Percentiles rank a stretch among this genome's conserved stretches.
Conservation (phyloP, 2,329 filamentous ascomycete genomes). For the Fusarium sp. region DNA sequence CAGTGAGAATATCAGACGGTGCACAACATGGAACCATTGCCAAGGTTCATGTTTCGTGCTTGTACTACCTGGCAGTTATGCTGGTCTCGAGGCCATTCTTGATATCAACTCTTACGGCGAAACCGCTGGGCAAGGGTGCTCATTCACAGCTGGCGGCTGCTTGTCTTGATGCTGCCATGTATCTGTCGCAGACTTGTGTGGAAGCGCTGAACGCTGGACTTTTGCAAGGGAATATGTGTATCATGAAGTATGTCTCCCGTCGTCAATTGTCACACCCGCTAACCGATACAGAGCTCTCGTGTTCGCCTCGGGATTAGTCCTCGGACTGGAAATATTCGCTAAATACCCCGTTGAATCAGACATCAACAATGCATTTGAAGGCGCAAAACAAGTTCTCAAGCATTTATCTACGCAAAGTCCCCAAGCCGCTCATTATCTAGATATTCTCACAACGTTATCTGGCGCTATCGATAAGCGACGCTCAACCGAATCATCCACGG, state of each 20-base stretch:
- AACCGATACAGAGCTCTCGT: conserved; percentile 57
- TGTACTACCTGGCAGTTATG: conserved; percentile 70
- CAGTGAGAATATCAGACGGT: conserved; percentile 36
- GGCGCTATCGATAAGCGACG: conserved; percentile 53
- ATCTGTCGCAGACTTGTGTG: conserved; percentile 64
- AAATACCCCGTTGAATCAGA: conserved; percentile 58
- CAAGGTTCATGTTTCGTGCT: conserved; percentile 65
- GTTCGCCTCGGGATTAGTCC: conserved; percentile 66
- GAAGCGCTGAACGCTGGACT: conserved; percentile 58
- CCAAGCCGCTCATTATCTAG: conserved; percentile 67
- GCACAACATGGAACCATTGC: conserved; percentile 55
- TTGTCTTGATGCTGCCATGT: conserved; percentile 66
- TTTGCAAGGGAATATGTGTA: conserved; percentile 66
- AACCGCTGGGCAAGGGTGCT: conserved; percentile 39
- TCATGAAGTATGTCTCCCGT: conserved; percentile 62
- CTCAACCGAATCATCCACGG: conserved; percentile 26
- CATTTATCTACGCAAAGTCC: conserved; percentile 61
- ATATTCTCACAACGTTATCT: conserved; percentile 62
- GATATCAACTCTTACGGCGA: conserved; percentile 60
- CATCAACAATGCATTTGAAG: conserved; percentile 60
- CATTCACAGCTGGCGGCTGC: conserved; percentile 58
- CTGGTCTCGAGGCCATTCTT: conserved; percentile 67
- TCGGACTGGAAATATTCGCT: conserved; percentile 67
- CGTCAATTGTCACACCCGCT: neutral
- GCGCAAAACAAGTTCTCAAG: conserved; percentile 61